Base-by-base conservation (phyloP, 2,329 filamentous ascomycete genomes). In the Myriosclerotinia scirpicola region DNA sequence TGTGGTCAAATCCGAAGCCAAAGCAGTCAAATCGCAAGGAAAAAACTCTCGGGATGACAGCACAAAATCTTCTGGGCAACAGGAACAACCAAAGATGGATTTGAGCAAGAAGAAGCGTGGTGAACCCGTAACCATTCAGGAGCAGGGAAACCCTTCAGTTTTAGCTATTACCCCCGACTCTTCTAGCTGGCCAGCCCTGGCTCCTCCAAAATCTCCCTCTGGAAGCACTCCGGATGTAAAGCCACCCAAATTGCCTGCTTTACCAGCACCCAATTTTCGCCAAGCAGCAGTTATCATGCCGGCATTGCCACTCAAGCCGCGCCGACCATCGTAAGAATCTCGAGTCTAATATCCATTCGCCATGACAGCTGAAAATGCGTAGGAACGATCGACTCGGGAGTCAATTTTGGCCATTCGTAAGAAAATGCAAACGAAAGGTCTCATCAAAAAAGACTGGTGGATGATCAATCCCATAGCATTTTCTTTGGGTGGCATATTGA, bases 151-250 rank as follows among this genome's bases (percentile, higher is more conserved):
- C n/a, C 5, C 17, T 50, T 17, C 60, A 12, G n/a, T 40, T 26
- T 26, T 26, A 17, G 34, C 17, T 46, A 38, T 30, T 17, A n/a
- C 70, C 22, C 61, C 63, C 22, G 61, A 70, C 40, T 50, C 63
- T 54, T 61, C 44, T 14, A 65, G 72, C 48, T 75, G 70, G 69
- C 72, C 73, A 34, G 48, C 69, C 50, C 67, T 74, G 46, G 62
- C 42, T 36, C 67, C 67, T 44, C 26, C 67, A 42, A 71, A 67
- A 22, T 70, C 68, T 26, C 62, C 69, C 5, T 26, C 65, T n/a
- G 61, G 67, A 30, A 46, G 40, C 5, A 72, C 73, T 66, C 65
- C 67, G 22, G 69, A 74, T 69, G 68, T 68, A 42, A 71, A 71
- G 26, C 67, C 68, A 17, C 67, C 64, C 22, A 36, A 64, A 52